Base-by-base conservation (phyloP, 441 rosid species). In the Macaranga tanarius region DNA sequence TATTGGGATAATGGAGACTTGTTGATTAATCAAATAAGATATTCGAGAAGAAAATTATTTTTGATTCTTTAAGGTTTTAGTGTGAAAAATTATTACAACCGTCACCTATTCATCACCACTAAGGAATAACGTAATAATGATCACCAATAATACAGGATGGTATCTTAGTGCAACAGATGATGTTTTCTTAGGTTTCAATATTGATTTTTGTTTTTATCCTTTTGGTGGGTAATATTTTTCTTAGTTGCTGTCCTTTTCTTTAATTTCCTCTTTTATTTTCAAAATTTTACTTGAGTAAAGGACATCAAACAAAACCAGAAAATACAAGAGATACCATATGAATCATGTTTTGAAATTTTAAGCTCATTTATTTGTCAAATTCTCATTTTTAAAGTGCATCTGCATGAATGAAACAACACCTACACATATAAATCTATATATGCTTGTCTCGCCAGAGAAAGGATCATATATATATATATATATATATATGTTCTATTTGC, bases 31-130 rank as follows among this genome's bases (percentile, higher is more conserved):
- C 28, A 63, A 62, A 67, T 48, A 5, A 20, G 73, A 75, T 11
- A 48, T 72, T 77, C 73, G 10, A 61, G 31, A 71, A 44, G 63
- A 50, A 59, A n/a, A 19, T 13, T 31, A 4, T n/a, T 55, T 19
- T 73, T 63, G 16, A 68, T 42, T 52, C 51, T 23, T 47, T 20
- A 58, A 50, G 69, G 25, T 55, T 20, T 67, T 69, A 74, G 62
- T 40, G 47, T 65, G 11, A 67, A 56, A 25, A 56, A 71, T 69
- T 28, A 72, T 62, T 63, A 71, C 44, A n/a, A 10, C 77, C 67
- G 61, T 62, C 38, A 76, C 75, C 69, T 48, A 20, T 71, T 63
- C 23, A 34, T 69, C 50, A n/a, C 74, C 80, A 67, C 79, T 73
- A 26, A 68, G 69, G 40, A 44, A 69, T 50, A 68, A 68, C 51